Evolutionary conservation across 257 asterid species (phyloP), one percentile per base, ranked within the genome.

Genomic region (Haberlea rhodopensis): DNA sequence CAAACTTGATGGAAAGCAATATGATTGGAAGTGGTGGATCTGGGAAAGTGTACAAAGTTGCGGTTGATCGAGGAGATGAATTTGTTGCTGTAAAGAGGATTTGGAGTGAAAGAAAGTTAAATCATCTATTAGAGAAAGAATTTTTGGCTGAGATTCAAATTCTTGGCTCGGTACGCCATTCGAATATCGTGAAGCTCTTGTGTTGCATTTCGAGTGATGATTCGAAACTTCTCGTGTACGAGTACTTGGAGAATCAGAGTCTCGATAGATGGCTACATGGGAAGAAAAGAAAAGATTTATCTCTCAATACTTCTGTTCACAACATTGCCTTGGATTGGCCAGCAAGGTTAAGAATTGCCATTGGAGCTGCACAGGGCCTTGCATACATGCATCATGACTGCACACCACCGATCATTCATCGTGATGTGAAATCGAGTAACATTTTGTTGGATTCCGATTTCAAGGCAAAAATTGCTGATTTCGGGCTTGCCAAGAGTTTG

Each of bases 381-480:
- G 80, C 78, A 23, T 85, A 85, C 54, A 78, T 85, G 88, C 88
- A 85, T 57, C 91, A 80, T 20, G 84, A 78, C 48, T 85, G 83
- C 67, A 71, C 63, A 0, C 81, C 84, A 0, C 81, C 85, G 16
- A 80, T 78, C 52, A 60, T 83, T 27, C 86, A 82, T 52, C 83
- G 79, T 0, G 85, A 82, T 46, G 82, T 82, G 65, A 82, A 82
- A 26, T 75, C 83, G 3, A 82, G 85, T 69, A 82, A 82, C 65
- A 79, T 80, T 11, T 69, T 82, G 60, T 45, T 80, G 74, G 88
- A 82, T 34, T 62, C 79, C 1, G 77, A 82, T 5, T 78, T 80
- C 52, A 62, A 62, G 25, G 75, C 83, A 1, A 82, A 82, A 60
- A 78, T 82, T 6, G 83, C 83, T 29, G 85, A 82, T 64, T 82